A percentile compares a stretch with the other conserved stretches of the same genome.
These are phyloP conservation scores for Butyriboletus loyo DNA, from an alignment of 768 basidiomycete genomes.

Conservation along the genomic window DNA sequence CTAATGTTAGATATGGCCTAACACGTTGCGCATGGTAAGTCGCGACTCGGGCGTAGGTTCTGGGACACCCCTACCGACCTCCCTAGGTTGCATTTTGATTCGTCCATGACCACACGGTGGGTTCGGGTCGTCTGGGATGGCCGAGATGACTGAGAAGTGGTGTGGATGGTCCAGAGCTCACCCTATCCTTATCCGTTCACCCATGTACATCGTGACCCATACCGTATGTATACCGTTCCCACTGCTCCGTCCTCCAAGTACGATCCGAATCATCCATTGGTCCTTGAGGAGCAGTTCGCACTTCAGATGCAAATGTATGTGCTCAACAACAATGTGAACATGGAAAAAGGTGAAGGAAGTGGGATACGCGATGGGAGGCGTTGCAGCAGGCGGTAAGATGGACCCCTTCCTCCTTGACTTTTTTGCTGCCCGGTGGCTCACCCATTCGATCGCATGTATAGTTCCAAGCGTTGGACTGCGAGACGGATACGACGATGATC, in stretches of 20 bases:
- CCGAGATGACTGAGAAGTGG: too few species aligned
- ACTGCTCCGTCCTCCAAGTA: conserved; percentile 39
- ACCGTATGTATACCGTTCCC: conserved; percentile 38
- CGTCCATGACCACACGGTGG: too few species aligned
- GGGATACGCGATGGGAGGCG: conserved; percentile 75
- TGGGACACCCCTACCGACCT: too few species aligned
- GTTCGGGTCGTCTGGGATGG: too few species aligned
- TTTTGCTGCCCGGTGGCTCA: neutral
- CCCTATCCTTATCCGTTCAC: conserved; percentile 79
- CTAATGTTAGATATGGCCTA: too few species aligned
- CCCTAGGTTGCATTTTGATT: too few species aligned
- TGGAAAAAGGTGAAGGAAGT: conserved; percentile 66
- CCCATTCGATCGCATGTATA: conserved; percentile 30
- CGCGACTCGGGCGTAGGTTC: too few species aligned
- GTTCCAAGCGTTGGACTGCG: conserved; percentile 77
- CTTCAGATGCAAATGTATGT: conserved; percentile 79
- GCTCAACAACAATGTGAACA: conserved; percentile 58
- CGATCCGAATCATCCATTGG: conserved; percentile 43
- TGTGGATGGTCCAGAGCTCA: too few species aligned
- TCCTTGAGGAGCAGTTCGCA: conserved; percentile 65
- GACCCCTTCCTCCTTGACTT: neutral
- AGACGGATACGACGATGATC: conserved; percentile 77
- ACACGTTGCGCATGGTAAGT: too few species aligned
- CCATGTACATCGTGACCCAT: conserved; percentile 59
- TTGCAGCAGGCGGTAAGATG: conserved; percentile 64